phyloP scores from a whole-genome alignment of 805 yeast species.

The Kodamaea kakaduensis region DNA sequence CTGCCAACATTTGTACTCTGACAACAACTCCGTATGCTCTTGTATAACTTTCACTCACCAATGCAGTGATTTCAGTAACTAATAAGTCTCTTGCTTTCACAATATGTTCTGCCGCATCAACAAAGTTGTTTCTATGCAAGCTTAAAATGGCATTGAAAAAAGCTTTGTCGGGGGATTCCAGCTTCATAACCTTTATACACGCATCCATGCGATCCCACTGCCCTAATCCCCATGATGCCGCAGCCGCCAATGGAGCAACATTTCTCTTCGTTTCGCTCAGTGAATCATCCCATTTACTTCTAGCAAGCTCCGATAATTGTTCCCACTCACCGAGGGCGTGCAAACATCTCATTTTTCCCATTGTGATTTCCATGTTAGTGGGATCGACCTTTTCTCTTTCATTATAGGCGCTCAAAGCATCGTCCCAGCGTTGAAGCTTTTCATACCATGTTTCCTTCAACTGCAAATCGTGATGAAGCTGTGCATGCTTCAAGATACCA shows the following conservation, averaged over 20 bases:
- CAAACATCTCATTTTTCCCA: constrained; percentile 97
- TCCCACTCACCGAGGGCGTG: constrained; percentile 99
- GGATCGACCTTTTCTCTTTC: constrained; percentile 64
- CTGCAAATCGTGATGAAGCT: constrained; percentile 83
- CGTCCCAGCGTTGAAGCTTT: constrained; percentile 96
- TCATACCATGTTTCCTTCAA: constrained; percentile 98
- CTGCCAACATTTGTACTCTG: constrained; percentile 95
- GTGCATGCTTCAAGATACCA: constrained; percentile 93
- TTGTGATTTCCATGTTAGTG: constrained; percentile 77
- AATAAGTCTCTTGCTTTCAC: constrained; percentile 80
- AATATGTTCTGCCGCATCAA: constrained; percentile 75
- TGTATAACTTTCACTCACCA: constrained; percentile 92
- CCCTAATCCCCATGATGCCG: constrained; percentile 97
- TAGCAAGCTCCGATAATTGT: constrained; percentile 77
- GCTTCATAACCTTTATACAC: constrained; percentile 83
- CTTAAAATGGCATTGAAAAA: constrained; percentile 89
- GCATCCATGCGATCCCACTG: constrained; percentile 96
- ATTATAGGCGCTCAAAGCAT: constrained; percentile 86
- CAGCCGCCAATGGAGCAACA: constrained; percentile 97
- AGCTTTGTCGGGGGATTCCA: constrained; percentile 90
- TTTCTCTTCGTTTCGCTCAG: constrained; percentile 69
- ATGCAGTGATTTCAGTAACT: constrained; percentile 89
- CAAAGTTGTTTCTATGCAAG: constrained; percentile 81
- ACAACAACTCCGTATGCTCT: constrained; percentile 97
- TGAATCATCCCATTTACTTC: constrained; percentile 76